These are phyloP conservation scores for Strigomonas oncopelti DNA, from an alignment of 208 protist genomes.

Conservation along the genomic window DNA sequence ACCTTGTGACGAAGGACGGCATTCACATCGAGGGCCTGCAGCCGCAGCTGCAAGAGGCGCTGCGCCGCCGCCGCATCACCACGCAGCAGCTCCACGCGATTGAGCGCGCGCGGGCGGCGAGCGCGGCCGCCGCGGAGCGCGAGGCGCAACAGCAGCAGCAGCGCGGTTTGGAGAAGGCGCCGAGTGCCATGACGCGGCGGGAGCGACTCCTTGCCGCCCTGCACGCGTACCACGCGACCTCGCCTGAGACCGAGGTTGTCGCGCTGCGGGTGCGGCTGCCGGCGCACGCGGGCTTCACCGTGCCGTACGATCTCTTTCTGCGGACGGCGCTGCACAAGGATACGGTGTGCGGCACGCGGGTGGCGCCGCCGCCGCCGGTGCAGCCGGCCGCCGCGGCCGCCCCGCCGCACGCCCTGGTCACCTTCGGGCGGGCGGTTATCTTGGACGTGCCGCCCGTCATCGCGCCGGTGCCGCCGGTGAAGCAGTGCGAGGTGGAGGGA, in stretches of 20 bases:
- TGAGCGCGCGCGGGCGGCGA: conserved; percentile 27
- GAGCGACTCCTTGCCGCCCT: conserved; percentile 40
- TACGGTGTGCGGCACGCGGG: conserved; percentile 64
- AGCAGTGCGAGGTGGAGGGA: conserved; percentile 88
- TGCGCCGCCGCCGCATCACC: conserved; percentile 63
- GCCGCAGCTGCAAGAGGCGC: conserved; percentile 51
- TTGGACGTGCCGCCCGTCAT: conserved; percentile 49
- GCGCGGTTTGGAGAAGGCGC: conserved; percentile 15
- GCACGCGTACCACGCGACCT: conserved; percentile 43
- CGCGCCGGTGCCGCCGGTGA: conserved; percentile 47
- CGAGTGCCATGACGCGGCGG: conserved; percentile 19
- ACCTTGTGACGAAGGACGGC: conserved; percentile 55
- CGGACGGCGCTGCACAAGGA: conserved; percentile 82
- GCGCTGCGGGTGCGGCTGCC: conserved; percentile 69
- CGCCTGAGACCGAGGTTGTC: conserved; percentile 34
- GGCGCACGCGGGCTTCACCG: conserved; percentile 36
- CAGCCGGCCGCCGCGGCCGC: conserved; percentile 6
- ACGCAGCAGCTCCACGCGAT: conserved; percentile 55
- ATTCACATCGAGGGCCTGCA: conserved; percentile 79
- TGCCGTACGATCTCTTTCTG: conserved; percentile 65
- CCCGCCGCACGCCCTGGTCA: conserved; percentile 41
- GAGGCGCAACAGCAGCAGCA: conserved; percentile 18
- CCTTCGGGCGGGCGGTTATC: conserved; percentile 63
- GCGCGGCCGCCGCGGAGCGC: conserved; percentile 14
- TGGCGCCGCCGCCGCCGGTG: conserved; percentile 26